These are phyloP conservation scores for Carallia pectinifolia DNA, from an alignment of 345 rosid genomes.

Conservation along the genomic window DNA sequence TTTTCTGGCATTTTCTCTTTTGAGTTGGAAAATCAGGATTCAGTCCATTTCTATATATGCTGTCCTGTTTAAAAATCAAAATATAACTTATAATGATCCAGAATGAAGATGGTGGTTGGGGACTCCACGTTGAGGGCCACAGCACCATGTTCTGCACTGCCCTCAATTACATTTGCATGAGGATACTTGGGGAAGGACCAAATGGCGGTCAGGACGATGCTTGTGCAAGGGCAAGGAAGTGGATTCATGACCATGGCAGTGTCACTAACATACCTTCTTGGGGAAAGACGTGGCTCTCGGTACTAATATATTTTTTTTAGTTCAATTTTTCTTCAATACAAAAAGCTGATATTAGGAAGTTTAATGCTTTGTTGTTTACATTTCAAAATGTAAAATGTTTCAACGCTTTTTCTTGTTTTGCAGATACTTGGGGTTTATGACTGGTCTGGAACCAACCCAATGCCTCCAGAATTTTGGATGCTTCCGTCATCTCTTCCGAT, in stretches of 20 bases:
- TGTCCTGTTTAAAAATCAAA: neutral
- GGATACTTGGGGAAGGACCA: slow-evolving; percentile 24
- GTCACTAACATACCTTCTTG: slow-evolving; percentile 27
- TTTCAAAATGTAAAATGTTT: no score
- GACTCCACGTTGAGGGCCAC: slow-evolving; percentile 25
- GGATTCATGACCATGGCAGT: slow-evolving; percentile 26
- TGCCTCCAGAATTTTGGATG: slow-evolving; percentile 31
- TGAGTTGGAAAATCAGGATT: neutral
- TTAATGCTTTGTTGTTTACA: neutral
- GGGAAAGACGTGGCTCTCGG: slow-evolving; percentile 34
- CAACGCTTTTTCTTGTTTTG: neutral
- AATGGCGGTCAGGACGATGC: slow-evolving; percentile 17
- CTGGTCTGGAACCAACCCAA: slow-evolving; percentile 23
- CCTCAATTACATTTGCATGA: slow-evolving; percentile 23
- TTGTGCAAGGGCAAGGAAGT: slow-evolving; percentile 22
- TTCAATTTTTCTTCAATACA: neutral
- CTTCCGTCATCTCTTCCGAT: slow-evolving; percentile 17
- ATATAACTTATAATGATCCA: neutral
- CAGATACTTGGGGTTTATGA: slow-evolving; percentile 25
- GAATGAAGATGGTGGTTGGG: slow-evolving; percentile 34
- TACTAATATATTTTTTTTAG: neutral
- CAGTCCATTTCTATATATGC: neutral
- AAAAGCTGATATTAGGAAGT: no score
- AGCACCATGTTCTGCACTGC: slow-evolving; percentile 32
- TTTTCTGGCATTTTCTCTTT: no score